These are phyloP conservation scores for Solanum etuberosum DNA, from an alignment of 257 asterid species.

Conservation along the genomic window DNA sequence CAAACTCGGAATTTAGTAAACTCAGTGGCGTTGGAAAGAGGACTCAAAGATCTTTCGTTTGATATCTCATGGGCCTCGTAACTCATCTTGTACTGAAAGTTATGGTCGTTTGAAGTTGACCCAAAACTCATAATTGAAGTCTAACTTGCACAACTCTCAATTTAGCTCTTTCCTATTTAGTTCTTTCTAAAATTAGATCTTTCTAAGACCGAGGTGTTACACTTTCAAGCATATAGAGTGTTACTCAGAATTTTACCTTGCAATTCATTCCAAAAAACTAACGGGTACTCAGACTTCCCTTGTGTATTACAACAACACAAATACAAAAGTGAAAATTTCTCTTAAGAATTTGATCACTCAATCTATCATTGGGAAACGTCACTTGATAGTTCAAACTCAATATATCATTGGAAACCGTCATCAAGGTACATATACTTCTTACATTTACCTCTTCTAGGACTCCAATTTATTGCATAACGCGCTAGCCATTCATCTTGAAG, in stretches of 20 bases:
- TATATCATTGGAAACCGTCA: neutral
- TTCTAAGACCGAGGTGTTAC: too few species aligned
- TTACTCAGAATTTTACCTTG: neutral
- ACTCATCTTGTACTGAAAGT: too few species aligned
- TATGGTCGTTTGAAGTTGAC: too few species aligned
- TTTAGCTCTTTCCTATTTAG: too few species aligned
- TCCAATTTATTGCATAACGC: neutral
- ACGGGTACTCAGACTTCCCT: neutral
- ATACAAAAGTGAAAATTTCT: too few species aligned
- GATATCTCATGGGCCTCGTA: too few species aligned
- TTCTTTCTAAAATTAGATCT: too few species aligned
- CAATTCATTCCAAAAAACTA: neutral
- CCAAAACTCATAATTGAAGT: too few species aligned
- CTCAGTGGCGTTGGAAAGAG: too few species aligned
- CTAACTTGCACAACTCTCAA: too few species aligned
- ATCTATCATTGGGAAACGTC: neutral
- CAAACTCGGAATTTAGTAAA: too few species aligned
- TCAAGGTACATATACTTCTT: neutral
- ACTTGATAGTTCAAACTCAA: neutral
- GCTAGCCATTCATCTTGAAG: neutral
- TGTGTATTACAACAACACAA: neutral
- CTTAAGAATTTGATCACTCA: neutral
- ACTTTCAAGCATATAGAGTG: neutral
- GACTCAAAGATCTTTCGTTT: too few species aligned
- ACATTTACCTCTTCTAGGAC: neutral